Percentiles rank a stretch among this genome's conserved stretches.
Conservation (phyloP, 1,139 yeast genomes). For the Scheffersomyces lignicola region DNA sequence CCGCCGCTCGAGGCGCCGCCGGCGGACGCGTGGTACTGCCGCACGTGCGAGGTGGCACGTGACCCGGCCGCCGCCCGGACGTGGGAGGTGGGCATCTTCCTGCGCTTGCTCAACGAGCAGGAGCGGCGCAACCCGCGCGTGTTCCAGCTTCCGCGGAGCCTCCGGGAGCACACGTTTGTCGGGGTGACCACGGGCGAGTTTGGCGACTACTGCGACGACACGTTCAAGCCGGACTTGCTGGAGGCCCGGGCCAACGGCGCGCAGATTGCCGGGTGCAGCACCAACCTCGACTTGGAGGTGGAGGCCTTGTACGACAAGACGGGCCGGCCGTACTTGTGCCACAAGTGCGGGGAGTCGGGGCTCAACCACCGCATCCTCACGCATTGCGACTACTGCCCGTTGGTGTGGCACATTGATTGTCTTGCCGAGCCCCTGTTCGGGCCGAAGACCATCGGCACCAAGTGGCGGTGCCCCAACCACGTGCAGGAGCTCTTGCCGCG, state of each 20-base stretch:
- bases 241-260: constrained; percentile 39
- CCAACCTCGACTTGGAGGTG: constrained; percentile 58
- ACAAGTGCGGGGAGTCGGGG: constrained; percentile 74
- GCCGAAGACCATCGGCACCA: constrained; percentile 74
- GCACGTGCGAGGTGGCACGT: constrained; percentile 55
- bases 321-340: constrained; percentile 69
- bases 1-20: constrained; percentile 88
- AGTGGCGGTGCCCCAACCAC: constrained; percentile 96
- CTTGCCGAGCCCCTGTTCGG: constrained; percentile 72
- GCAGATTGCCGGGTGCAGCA: constrained; percentile 39
- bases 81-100: constrained; percentile 56
- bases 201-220: constrained; percentile 72
- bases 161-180: constrained; percentile 68
- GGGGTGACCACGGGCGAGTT: constrained; percentile 66
- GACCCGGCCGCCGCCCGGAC: constrained; percentile 27
- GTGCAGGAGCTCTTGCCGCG: constrained; percentile 54
- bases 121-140: constrained; percentile 68
- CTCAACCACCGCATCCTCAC: constrained; percentile 52
- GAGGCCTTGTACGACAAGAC: constrained; percentile 63
- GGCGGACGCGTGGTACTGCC: constrained; percentile 89
- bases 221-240: constrained; percentile 52
- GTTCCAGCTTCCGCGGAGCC: constrained; percentile 65
- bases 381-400: constrained; percentile 82
- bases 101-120: constrained; percentile 59
- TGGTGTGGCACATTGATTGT: constrained; percentile 94